Percentiles rank a stretch among this genome's conserved stretches.
Evolutionary conservation across 75 land plant genomes (phyloP).

Genomic region (Pinus tabuliformis): DNA sequence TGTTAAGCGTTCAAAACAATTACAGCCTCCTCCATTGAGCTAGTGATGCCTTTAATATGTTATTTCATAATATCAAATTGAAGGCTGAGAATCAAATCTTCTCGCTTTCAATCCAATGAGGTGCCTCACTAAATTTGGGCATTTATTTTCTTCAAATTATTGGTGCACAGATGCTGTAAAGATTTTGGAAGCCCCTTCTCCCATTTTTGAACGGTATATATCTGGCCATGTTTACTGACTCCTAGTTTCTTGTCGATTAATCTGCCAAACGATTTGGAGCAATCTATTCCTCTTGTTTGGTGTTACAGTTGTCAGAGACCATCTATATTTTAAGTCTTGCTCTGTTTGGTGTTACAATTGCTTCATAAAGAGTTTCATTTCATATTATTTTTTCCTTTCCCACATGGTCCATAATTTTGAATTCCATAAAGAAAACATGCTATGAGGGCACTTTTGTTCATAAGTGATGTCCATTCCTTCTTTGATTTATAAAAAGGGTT

Average conservation of each 20-base stretch:
- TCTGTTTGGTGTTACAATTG: neutral
- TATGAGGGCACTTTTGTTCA: too few species aligned
- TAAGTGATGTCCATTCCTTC: too few species aligned
- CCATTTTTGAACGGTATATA: neutral
- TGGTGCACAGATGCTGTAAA: conserved; percentile 1
- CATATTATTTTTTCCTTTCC: neutral
- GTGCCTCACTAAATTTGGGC: neutral
- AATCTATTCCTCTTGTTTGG: neutral
- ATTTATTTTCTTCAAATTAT: conserved; percentile 2
- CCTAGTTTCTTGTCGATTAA: too few species aligned
- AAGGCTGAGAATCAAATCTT: neutral
- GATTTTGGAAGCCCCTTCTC: neutral
- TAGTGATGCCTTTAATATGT: neutral
- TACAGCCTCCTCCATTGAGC: conserved; percentile 6
- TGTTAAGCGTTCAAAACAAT: conserved; percentile 38
- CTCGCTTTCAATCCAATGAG: conserved; percentile 1
- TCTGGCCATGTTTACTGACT: neutral
- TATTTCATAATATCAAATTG: neutral
- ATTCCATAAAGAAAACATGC: neutral
- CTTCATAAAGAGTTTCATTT: neutral
- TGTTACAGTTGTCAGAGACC: neutral
- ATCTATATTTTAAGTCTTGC: neutral
- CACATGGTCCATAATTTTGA: neutral
- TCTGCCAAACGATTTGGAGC: too few species aligned
- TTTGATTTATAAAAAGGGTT: too few species aligned